Percentiles rank a stretch among this genome's conserved stretches.
Evolutionary conservation across 371 early-diverging fungal species (phyloP).

Genomic region (Syncephalastrum sp.): DNA sequence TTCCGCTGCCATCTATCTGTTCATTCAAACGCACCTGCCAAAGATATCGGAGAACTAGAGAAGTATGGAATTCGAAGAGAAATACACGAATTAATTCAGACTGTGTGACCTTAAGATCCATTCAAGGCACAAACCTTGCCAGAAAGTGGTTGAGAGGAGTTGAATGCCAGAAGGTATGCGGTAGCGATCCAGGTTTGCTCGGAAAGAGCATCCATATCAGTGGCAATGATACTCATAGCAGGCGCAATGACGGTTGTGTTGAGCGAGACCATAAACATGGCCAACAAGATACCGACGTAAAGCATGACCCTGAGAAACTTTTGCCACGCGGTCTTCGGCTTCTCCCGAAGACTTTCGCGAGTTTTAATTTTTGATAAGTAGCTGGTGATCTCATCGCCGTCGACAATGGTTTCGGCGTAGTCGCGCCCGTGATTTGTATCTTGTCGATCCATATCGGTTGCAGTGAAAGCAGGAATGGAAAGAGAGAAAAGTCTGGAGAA

Average conservation of each 20-base stretch:
- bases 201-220: slow-evolving; percentile 11
- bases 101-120: background rate
- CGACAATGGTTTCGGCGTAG: no score
- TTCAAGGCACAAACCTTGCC: slow-evolving; percentile 44
- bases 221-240: slow-evolving; percentile 14
- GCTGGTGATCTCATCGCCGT: no score
- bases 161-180: slow-evolving; percentile 55
- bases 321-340: no score
- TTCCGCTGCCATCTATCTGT: background rate
- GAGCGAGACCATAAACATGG: slow-evolving; percentile 73
- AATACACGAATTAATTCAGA: no score
- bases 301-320: slow-evolving; percentile 1
- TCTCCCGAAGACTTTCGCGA: no score
- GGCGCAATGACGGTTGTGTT: slow-evolving; percentile 77
- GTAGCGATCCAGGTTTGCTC: slow-evolving; percentile 26
- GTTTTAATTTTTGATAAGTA: no score
- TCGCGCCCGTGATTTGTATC: no score
- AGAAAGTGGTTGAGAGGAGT: slow-evolving; percentile 52
- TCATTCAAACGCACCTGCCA: slow-evolving; percentile 8
- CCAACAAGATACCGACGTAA: slow-evolving; percentile 30
- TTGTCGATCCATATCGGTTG: no score
- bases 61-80: background rate
- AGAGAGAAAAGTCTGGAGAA: no score
- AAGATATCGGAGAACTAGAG: slow-evolving; percentile 19
- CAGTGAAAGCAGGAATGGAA: no score